A percentile compares a stretch with the other conserved stretches of the same genome.
Evolutionary conservation across 176 grass and related monocot species (phyloP).

Genomic region (Avena sativa): DNA sequence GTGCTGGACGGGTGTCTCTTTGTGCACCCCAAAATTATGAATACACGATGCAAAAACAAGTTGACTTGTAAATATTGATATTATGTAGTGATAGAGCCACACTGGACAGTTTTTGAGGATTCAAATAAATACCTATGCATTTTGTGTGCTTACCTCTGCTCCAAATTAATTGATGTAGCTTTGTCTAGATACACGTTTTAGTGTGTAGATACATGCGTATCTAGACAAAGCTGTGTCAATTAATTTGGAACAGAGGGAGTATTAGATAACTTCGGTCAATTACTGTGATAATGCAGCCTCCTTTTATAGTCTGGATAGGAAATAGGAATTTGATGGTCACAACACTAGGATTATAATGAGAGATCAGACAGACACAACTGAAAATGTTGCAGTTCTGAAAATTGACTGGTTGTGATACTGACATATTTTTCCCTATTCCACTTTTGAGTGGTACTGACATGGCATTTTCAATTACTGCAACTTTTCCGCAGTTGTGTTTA

Average conservation of each 20-base stretch:
- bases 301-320: background rate
- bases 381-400: background rate
- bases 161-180: no score
- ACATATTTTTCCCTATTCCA: background rate
- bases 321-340: slow-evolving; percentile 9
- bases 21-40: background rate
- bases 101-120: background rate
- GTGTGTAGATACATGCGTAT: no score
- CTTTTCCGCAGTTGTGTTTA: background rate
- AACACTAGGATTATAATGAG: background rate
- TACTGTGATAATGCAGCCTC: background rate
- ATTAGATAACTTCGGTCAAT: background rate
- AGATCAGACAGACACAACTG: background rate
- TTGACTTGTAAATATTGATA: background rate
- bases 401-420: background rate
- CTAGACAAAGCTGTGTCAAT: no score
- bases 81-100: slow-evolving; percentile 1
- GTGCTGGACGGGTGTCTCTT: background rate
- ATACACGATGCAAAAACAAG: background rate
- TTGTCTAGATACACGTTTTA: no score
- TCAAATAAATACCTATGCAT: background rate
- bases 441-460: background rate
- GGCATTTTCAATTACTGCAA: background rate
- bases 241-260: no score
- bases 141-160: background rate